These are phyloP conservation scores for Aspergillus bertholletiae DNA, from an alignment of 495 filamentous ascomycete genomes.

Conservation along the genomic window DNA sequence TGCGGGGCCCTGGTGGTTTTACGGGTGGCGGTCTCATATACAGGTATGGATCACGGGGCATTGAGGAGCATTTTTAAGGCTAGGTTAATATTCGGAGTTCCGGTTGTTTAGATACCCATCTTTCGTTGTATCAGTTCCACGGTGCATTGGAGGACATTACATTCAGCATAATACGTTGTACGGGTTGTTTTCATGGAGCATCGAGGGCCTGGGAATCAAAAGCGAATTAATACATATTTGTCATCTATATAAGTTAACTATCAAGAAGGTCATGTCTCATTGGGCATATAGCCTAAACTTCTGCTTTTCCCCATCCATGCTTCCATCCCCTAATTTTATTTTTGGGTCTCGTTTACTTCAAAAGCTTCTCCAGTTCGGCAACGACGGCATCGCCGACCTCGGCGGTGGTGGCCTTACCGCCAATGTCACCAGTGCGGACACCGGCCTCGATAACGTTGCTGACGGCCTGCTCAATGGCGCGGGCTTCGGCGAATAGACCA, in stretches of 20 bases:
- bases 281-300: constrained; percentile 12
- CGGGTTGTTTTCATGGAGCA: neutral
- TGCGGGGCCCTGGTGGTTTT: neutral
- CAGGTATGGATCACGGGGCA: constrained; percentile 2
- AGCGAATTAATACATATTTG: neutral
- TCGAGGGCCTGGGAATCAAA: neutral
- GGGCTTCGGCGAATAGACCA: constrained; percentile 45
- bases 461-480: constrained; percentile 50
- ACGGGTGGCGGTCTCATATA: constrained; percentile 5
- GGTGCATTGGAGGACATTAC: neutral
- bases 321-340: neutral
- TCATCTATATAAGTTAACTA: neutral
- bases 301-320: constrained; percentile 6
- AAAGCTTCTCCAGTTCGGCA: constrained; percentile 46
- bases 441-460: constrained; percentile 50
- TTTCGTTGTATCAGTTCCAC: constrained; percentile 5
- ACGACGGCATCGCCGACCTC: constrained; percentile 53
- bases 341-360: constrained; percentile 20
- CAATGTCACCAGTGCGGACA: constrained; percentile 52
- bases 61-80: neutral
- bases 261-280: constrained; percentile 14
- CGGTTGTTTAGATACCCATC: constrained; percentile 33
- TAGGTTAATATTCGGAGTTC: constrained; percentile 16
- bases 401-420: constrained; percentile 47
- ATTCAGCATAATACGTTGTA: too few relatives aligned